Conservation (phyloP, 257 asterid species). For the Misopates orontium region DNA sequence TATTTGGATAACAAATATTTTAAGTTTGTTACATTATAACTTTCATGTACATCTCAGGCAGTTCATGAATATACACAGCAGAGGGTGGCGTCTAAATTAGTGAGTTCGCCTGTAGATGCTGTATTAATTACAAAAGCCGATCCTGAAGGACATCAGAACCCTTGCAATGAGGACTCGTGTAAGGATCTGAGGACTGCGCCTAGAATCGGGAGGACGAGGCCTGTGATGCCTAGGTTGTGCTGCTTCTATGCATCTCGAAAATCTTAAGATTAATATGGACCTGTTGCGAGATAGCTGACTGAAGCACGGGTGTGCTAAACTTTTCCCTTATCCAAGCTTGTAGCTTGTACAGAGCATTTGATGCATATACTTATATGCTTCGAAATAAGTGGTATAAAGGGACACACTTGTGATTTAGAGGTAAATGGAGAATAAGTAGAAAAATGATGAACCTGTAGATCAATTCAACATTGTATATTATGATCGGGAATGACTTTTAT, state of each 20-base stretch:
- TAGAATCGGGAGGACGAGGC: slow-evolving; percentile 44
- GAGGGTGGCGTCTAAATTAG: slow-evolving; percentile 39
- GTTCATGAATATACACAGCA: slow-evolving; percentile 76
- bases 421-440: slow-evolving; percentile 29
- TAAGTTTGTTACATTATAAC: slow-evolving; percentile 7
- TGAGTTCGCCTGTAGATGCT: slow-evolving; percentile 59
- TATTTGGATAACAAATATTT: neutral
- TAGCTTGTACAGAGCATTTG: slow-evolving; percentile 35
- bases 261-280: slow-evolving; percentile 56
- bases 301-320: slow-evolving; percentile 55
- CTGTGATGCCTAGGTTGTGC: slow-evolving; percentile 74
- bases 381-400: slow-evolving; percentile 12
- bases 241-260: slow-evolving; percentile 76
- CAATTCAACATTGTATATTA: slow-evolving; percentile 15
- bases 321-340: slow-evolving; percentile 1
- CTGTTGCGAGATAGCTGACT: slow-evolving; percentile 61
- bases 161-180: slow-evolving; percentile 39
- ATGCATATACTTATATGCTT: slow-evolving; percentile 22
- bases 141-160: slow-evolving; percentile 78
- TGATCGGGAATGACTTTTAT: slow-evolving; percentile 17
- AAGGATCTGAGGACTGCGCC: slow-evolving; percentile 50
- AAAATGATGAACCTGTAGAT: neutral
- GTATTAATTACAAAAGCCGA: slow-evolving; percentile 83
- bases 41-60: slow-evolving; percentile 53
- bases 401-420: slow-evolving; percentile 14